These are phyloP conservation scores for Neurospora sp. DNA, from an alignment of 495 filamentous ascomycete genomes.

Conservation along the genomic window DNA sequence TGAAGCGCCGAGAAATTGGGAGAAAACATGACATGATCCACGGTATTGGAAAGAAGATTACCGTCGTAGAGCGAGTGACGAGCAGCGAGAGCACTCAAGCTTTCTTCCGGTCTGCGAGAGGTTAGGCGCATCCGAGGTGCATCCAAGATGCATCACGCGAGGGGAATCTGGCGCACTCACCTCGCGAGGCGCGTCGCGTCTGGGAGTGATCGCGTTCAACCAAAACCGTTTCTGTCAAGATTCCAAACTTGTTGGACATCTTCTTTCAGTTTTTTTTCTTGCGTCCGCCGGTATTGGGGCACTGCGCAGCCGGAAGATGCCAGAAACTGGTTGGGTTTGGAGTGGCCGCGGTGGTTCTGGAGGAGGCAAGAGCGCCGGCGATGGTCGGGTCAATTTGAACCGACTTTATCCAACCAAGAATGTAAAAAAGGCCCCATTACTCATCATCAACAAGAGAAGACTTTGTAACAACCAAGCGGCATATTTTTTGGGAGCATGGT, in stretches of 20 bases:
- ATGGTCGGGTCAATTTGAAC: neutral
- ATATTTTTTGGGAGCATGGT: neutral
- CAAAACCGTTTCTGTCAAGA: neutral
- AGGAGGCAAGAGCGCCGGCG: neutral
- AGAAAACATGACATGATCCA: neutral
- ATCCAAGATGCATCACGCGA: neutral
- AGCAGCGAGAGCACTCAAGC: too few relatives aligned
- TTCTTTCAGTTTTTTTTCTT: too few relatives aligned
- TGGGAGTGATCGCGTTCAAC: neutral
- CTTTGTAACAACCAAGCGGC: neutral
- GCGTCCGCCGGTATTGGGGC: too few relatives aligned
- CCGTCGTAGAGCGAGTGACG: too few relatives aligned
- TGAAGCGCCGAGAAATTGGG: neutral
- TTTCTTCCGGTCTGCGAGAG: too few relatives aligned
- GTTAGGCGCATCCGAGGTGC: too few relatives aligned
- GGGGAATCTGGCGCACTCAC: neutral
- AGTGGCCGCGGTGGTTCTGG: neutral
- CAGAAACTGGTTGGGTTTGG: neutral
- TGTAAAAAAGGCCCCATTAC: neutral
- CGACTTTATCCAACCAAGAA: too few relatives aligned
- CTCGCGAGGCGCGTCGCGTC: neutral
- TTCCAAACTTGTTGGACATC: too few relatives aligned
- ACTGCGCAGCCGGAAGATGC: neutral
- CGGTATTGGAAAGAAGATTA: too few relatives aligned
- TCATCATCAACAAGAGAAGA: neutral